Evolutionary conservation across 208 protist species (phyloP).

Genomic region (Angomonas desouzai): DNA sequence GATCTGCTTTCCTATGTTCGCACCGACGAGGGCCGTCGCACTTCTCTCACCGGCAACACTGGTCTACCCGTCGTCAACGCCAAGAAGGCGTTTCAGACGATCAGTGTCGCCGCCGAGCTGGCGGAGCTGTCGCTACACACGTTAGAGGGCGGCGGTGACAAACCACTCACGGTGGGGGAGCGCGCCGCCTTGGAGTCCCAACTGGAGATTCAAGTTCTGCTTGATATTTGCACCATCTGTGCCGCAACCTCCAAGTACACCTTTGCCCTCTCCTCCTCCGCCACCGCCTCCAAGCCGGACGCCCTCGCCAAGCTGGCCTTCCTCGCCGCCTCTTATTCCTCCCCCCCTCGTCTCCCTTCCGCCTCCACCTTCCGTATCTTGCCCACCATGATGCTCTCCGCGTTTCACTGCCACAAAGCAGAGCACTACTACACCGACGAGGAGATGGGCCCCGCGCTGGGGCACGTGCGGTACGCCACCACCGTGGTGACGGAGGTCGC

Average conservation of each 20-base stretch:
- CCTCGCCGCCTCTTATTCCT: slow-evolving; percentile 24
- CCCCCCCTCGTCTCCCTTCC: slow-evolving; percentile 20
- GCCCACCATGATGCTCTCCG: slow-evolving; percentile 46
- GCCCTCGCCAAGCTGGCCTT: slow-evolving; percentile 55
- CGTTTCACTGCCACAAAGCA: slow-evolving; percentile 60
- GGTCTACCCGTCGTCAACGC: slow-evolving; percentile 36
- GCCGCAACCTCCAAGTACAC: slow-evolving; percentile 62
- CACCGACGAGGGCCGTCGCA: slow-evolving; percentile 20
- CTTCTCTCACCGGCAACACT: slow-evolving; percentile 13
- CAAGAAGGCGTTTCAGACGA: slow-evolving; percentile 50
- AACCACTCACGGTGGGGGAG: not conserved
- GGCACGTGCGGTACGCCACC: slow-evolving; percentile 57
- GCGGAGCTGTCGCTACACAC: slow-evolving; percentile 18
- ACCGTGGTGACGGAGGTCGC: slow-evolving; percentile 33
- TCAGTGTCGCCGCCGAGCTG: slow-evolving; percentile 28
- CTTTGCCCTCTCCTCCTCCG: slow-evolving; percentile 47
- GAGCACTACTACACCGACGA: slow-evolving; percentile 44
- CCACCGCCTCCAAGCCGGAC: slow-evolving; percentile 39
- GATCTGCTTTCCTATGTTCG: slow-evolving; percentile 32
- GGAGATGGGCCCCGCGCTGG: slow-evolving; percentile 59
- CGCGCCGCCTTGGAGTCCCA: slow-evolving; percentile 18
- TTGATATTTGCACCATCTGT: slow-evolving; percentile 31
- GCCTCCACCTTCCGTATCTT: slow-evolving; percentile 30
- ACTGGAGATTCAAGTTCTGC: slow-evolving; percentile 30
- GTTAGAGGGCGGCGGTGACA: not conserved